Evolutionary conservation across 139 green algal genomes (phyloP).

Genomic region (Coelastrella sp.): DNA sequence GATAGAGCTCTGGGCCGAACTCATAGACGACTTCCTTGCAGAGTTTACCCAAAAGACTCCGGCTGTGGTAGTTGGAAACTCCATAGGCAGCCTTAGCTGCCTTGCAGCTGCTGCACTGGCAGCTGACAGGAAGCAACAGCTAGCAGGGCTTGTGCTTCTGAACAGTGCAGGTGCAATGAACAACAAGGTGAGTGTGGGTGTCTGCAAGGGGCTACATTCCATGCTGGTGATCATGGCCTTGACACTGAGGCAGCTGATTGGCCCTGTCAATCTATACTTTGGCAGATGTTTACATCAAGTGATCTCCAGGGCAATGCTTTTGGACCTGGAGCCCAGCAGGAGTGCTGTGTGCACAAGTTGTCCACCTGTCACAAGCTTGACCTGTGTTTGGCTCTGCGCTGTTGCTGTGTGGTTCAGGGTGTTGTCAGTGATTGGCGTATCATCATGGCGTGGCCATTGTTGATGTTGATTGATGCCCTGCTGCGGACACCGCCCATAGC

Average conservation of each 20-base stretch:
- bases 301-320: too few relatives aligned
- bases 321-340: too few relatives aligned
- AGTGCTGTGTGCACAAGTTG: background rate
- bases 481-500: slow-evolving; percentile 74
- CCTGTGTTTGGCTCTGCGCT: background rate
- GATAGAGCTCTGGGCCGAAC: slow-evolving; percentile 69
- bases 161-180: slow-evolving; percentile 43
- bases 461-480: slow-evolving; percentile 92
- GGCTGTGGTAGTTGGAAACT: slow-evolving; percentile 85
- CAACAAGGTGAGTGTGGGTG: slow-evolving; percentile 15
- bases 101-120: slow-evolving; percentile 65
- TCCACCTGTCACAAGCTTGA: background rate
- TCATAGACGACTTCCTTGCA: slow-evolving; percentile 76
- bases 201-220: background rate
- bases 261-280: too few relatives aligned
- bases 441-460: slow-evolving; percentile 79
- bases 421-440: slow-evolving; percentile 88
- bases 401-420: slow-evolving; percentile 49
- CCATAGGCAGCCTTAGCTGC: slow-evolving; percentile 79
- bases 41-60: slow-evolving; percentile 70
- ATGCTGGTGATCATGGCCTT: too few relatives aligned
- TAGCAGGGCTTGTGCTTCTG: slow-evolving; percentile 43
- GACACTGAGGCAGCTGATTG: too few relatives aligned
- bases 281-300: too few relatives aligned
- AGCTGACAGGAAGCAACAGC: background rate